phyloP scores from a whole-genome alignment of 75 land plant genomes.

The Selaginella tamariscina region DNA sequence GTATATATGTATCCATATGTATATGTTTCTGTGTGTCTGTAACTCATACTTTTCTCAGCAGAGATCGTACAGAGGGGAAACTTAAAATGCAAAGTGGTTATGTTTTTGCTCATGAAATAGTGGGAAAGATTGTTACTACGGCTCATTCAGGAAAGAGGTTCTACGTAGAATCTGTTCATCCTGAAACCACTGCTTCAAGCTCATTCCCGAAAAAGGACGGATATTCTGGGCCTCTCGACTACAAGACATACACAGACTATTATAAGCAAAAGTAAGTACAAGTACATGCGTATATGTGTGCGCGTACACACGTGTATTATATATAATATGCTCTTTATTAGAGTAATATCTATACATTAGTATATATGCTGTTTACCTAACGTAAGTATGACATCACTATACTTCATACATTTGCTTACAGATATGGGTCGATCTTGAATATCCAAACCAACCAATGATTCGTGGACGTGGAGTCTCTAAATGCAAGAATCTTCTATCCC shows the following conservation, averaged over 20 bases:
- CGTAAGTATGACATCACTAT: no score
- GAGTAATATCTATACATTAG: no score
- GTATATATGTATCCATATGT: no score
- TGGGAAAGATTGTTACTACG: constrained; percentile 85
- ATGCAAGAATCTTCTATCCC: constrained; percentile 99
- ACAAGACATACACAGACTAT: constrained; percentile 96
- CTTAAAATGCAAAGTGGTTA: constrained; percentile 69
- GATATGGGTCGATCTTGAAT: constrained; percentile 87
- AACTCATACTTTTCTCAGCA: no score
- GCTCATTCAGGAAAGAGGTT: constrained; percentile 98
- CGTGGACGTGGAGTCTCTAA: constrained; percentile 98
- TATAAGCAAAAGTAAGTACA: constrained; percentile 77
- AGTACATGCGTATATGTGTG: background rate
- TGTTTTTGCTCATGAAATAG: constrained; percentile 39
- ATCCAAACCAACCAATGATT: constrained; percentile 81
- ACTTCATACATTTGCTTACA: constrained; percentile 21
- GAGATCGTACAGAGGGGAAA: no score
- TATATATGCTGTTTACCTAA: no score
- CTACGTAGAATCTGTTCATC: constrained; percentile 80
- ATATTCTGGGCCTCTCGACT: constrained; percentile 90
- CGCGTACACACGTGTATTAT: no score
- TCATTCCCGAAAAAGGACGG: constrained; percentile 98
- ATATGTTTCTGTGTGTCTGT: no score
- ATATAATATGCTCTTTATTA: no score
- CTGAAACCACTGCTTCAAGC: constrained; percentile 78